Conservation (phyloP, 2,329 filamentous ascomycete species). For the Clarireedia monteithiana region DNA sequence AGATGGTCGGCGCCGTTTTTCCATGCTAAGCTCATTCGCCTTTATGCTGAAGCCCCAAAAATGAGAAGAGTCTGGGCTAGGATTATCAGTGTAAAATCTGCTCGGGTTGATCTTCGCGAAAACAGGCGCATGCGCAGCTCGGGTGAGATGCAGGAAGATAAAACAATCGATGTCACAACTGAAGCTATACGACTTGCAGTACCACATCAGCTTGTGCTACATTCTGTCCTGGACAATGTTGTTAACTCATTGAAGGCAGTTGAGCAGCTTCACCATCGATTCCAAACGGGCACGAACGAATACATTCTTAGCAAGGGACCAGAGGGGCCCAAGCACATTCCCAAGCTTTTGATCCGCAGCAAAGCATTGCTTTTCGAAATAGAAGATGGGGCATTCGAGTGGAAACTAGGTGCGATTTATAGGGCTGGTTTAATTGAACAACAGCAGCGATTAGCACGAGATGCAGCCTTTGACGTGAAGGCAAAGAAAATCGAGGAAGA, state of each 20-base stretch:
- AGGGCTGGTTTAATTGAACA: constrained; percentile 83
- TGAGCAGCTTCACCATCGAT: constrained; percentile 87
- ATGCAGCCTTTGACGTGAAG: constrained; percentile 85
- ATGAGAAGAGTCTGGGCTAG: constrained; percentile 81
- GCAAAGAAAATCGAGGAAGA: constrained; percentile 75
- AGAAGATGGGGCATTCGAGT: constrained; percentile 94
- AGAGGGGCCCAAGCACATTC: constrained; percentile 77
- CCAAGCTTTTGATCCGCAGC: constrained; percentile 74
- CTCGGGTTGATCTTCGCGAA: constrained; percentile 74
- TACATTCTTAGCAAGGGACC: constrained; percentile 82
- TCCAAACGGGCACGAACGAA: constrained; percentile 78
- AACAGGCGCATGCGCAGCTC: constrained; percentile 58
- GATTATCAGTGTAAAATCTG: constrained; percentile 72
- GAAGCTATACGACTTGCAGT: constrained; percentile 84
- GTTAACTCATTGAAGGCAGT: constrained; percentile 81
- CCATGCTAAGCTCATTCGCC: constrained; percentile 65
- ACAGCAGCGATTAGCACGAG: constrained; percentile 77
- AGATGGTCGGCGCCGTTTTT: constrained; percentile 82
- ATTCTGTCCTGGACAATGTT: constrained; percentile 88
- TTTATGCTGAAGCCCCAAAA: constrained; percentile 82
- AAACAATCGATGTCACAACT: constrained; percentile 72
- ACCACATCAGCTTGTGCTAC: constrained; percentile 83
- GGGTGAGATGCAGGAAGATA: constrained; percentile 59
- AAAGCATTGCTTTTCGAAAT: constrained; percentile 83
- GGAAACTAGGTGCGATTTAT: constrained; percentile 93